Evolutionary conservation across 2,329 filamentous ascomycete genomes (phyloP), one percentile per base, ranked within the genome.

Genomic region (Pseudogymnoascus sp.): DNA sequence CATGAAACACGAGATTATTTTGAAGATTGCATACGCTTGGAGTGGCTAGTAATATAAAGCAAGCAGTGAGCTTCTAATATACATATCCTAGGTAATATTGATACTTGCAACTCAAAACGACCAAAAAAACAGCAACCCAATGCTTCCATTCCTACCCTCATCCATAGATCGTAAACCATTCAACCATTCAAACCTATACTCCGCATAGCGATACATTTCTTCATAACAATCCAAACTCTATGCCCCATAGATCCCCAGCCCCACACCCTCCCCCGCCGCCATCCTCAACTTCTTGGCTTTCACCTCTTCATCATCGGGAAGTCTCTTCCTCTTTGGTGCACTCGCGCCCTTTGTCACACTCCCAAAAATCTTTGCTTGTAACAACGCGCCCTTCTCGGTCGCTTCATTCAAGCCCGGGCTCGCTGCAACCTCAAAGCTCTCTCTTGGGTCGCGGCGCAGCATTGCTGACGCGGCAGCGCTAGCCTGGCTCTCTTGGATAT

Each of bases 401-500:
- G 65, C 59, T 9, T 33, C 59, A 13, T 69, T 71, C n/a, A 60
- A 61, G 9, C 64, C 66, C 9, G 70, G 67, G 10, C 69, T 69
- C 36, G 66, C 65, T 15, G 68, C 68, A 62, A 73, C 68, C 33
- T 72, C 71, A 37, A 71, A 76, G 68, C 71, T 74, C 67, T 75
- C 67, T 67, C 55, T 77, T 72, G 59, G 80, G 75, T 67, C 80
- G 76, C 84, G 80, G 13, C 87, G 86, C 65, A 90, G 80, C 85
- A 93, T 86, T 67, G 85, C 86, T 1, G 87, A 86, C 1, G 91
- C 90, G 48, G 86, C 85, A 65, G 89, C 88, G 69, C 87, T 92
- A 7, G 90, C 90, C 69, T 90, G 88, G 62, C 88, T 91, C 69
- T 88, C 88, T 35, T 80, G 82, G 0, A 92, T 75, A 45, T 88